A percentile compares a stretch with the other conserved stretches of the same genome.
These are phyloP conservation scores for Selenicereus undatus DNA, from an alignment of 148 eudicot species.

Conservation along the genomic window DNA sequence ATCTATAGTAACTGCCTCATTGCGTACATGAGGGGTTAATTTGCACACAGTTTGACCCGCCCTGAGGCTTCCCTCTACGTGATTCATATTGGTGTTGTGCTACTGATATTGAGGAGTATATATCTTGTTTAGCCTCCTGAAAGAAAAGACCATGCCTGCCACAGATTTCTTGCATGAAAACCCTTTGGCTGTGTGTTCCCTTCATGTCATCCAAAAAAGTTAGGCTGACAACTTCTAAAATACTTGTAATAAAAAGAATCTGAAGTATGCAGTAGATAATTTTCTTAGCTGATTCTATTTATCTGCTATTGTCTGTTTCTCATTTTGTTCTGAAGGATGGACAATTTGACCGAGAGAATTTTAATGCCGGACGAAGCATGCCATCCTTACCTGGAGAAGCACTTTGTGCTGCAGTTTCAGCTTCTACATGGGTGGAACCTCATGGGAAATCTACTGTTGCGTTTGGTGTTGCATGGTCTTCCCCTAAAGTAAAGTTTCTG, in stretches of 20 bases:
- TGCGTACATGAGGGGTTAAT: background rate
- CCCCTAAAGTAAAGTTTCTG: constrained; percentile 81
- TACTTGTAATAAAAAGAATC: too few relatives aligned
- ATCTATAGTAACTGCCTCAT: background rate
- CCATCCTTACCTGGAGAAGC: constrained; percentile 89
- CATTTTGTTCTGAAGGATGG: constrained; percentile 61
- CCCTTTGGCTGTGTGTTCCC: background rate
- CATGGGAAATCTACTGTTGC: constrained; percentile 95
- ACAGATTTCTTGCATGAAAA: background rate
- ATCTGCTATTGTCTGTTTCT: background rate
- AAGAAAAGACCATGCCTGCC: background rate
- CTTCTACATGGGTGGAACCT: constrained; percentile 98
- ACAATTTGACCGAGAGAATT: constrained; percentile 80
- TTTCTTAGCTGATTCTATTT: background rate
- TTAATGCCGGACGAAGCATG: constrained; percentile 70
- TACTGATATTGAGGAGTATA: background rate
- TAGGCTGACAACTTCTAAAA: background rate
- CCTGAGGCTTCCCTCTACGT: background rate
- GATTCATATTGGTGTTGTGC: background rate
- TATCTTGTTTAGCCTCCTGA: background rate
- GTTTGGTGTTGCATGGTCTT: constrained; percentile 88
- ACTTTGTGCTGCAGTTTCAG: constrained; percentile 89
- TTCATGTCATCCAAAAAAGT: background rate
- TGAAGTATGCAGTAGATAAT: background rate
- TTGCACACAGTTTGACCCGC: background rate